Evolutionary conservation across 345 rosid genomes (phyloP).

Genomic region (Corymbia maculata): DNA sequence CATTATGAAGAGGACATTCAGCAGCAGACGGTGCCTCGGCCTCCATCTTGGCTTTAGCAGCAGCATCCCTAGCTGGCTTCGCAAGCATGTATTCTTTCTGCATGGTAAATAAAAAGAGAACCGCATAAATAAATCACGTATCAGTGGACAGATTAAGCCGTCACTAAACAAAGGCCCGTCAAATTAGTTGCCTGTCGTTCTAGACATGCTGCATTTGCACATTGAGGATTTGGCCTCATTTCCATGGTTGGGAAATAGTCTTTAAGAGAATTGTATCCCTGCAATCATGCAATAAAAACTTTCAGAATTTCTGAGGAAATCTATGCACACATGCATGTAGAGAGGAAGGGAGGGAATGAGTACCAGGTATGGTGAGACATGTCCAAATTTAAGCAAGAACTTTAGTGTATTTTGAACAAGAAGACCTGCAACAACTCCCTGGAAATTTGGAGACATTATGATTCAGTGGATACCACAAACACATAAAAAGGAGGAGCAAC

Average conservation of each 20-base stretch:
- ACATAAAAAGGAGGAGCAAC: neutral
- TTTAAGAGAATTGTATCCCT: conserved; percentile 96
- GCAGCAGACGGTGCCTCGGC: conserved; percentile 34
- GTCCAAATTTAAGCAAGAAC: conserved; percentile 74
- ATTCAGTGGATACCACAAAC: neutral
- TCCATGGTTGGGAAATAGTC: conserved; percentile 95
- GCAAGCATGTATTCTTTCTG: conserved; percentile 71
- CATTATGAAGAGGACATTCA: conserved; percentile 65
- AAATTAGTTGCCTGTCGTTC: conserved; percentile 71
- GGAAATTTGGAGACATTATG: conserved; percentile 5
- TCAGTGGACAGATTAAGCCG: neutral
- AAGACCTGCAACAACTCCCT: conserved; percentile 97
- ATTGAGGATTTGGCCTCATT: conserved; percentile 94
- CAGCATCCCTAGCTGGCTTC: conserved; percentile 87
- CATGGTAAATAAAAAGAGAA: conserved; percentile 8
- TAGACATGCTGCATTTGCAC: conserved; percentile 81
- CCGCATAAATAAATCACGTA: conserved; percentile 1
- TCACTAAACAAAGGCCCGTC: neutral
- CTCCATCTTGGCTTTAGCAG: conserved; percentile 80
- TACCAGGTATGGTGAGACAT: conserved; percentile 89
- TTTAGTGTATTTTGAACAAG: conserved; percentile 89
- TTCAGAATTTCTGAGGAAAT: neutral
- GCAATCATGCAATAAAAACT: conserved; percentile 9
- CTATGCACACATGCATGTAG: neutral
- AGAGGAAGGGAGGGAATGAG: neutral